Percentiles rank a stretch among this genome's conserved stretches.
phyloP scores from a whole-genome alignment of 768 basidiomycete genomes.

The Lentinula detonsa region DNA sequence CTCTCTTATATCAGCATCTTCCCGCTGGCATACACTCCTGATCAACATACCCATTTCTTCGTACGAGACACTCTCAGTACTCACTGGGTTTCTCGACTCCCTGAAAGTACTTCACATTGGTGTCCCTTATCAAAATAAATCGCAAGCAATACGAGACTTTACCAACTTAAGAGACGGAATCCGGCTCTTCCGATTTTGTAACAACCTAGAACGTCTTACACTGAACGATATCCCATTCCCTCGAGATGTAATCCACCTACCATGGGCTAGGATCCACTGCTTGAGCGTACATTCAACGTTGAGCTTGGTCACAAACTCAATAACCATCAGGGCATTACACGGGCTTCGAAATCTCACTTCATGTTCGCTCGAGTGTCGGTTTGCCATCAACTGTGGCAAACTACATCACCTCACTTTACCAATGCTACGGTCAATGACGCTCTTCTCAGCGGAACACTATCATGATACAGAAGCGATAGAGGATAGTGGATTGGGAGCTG shows the following conservation, averaged over 20 bases:
- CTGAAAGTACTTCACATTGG: background rate
- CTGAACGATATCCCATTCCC: background rate
- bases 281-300: background rate
- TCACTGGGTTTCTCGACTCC: background rate
- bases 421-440: background rate
- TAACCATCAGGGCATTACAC: background rate
- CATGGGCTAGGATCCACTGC: background rate
- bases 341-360: constrained; percentile 1
- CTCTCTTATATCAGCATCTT: background rate
- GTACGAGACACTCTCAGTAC: background rate
- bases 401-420: background rate
- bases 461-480: background rate
- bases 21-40: background rate
- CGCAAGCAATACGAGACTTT: background rate
- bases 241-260: background rate
- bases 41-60: background rate
- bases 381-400: background rate
- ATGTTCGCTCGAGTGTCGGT: background rate
- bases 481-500: background rate
- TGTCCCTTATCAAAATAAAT: background rate
- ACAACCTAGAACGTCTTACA: background rate
- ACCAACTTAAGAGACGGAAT: background rate
- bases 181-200: background rate
- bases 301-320: background rate
- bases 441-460: background rate